Conservation (phyloP, 108 stramenopile genomes). For the Cafeteria roenbergensis region DNA sequence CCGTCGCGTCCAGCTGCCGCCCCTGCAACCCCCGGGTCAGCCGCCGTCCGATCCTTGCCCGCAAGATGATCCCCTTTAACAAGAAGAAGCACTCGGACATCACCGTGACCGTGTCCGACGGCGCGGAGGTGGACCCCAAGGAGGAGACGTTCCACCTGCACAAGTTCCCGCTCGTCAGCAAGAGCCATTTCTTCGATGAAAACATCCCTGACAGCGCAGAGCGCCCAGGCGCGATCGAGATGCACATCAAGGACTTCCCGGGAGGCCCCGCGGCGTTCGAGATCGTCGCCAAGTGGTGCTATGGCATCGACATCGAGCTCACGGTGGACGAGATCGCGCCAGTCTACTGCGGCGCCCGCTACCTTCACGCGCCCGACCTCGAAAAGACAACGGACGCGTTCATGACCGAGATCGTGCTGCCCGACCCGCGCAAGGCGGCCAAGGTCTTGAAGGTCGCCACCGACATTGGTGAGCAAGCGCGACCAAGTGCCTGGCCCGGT, state of each 20-base stretch:
- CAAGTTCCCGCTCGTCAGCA: conserved; percentile 7
- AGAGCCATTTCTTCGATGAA: not conserved
- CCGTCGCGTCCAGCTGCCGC: too few relatives aligned
- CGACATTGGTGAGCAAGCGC: not conserved
- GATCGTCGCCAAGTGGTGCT: conserved; percentile 1
- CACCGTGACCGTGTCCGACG: not conserved
- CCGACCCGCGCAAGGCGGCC: not conserved
- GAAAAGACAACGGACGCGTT: conserved; percentile 5
- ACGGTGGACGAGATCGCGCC: conserved; percentile 4
- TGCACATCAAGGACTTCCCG: not conserved
- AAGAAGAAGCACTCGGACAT: conserved; percentile 4
- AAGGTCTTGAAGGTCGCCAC: not conserved
- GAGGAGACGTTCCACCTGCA: conserved; percentile 8
- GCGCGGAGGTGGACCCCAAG: not conserved
- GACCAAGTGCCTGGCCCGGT: too few relatives aligned
- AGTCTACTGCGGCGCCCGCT: not conserved
- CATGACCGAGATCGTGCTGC: conserved; percentile 4
- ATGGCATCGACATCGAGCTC: conserved; percentile 6
- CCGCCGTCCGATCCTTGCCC: too few relatives aligned
- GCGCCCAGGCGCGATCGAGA: not conserved
- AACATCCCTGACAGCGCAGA: not conserved
- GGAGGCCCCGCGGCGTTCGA: conserved; percentile 5
- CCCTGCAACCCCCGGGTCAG: too few relatives aligned
- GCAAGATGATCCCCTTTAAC: conserved; percentile 5
- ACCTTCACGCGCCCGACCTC: not conserved